Percentiles rank a stretch among this genome's conserved stretches.
Evolutionary conservation across 2,329 filamentous ascomycete genomes (phyloP).

Genomic region (Beauveria scarabaeidicola): DNA sequence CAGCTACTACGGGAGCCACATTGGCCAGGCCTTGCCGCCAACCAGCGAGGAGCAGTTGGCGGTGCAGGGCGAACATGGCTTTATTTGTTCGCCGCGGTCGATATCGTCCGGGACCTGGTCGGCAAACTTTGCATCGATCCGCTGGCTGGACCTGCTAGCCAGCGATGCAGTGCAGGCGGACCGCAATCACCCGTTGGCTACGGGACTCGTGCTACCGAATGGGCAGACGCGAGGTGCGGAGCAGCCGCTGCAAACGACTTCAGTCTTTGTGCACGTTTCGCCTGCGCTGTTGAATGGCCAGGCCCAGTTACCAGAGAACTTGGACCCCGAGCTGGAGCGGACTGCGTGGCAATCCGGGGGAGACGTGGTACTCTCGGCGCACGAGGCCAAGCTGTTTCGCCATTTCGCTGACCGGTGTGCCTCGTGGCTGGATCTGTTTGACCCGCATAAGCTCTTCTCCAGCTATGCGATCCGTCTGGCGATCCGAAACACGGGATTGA

Average conservation of each 20-base stretch:
- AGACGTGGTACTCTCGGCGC: slow-evolving; percentile 17
- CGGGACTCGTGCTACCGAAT: slow-evolving; percentile 6
- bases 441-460: slow-evolving; percentile 12
- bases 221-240: not conserved
- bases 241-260: not conserved
- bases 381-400: slow-evolving; percentile 21
- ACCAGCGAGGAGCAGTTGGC: not conserved
- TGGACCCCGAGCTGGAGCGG: slow-evolving; percentile 15
- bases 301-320: slow-evolving; percentile 1
- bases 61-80: not conserved
- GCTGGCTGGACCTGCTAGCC: slow-evolving; percentile 17
- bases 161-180: slow-evolving; percentile 19
- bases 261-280: slow-evolving; percentile 6
- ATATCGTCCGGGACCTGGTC: slow-evolving; percentile 20
- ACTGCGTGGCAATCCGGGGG: slow-evolving; percentile 20
- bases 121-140: slow-evolving; percentile 17
- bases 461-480: slow-evolving; percentile 13
- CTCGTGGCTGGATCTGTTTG: slow-evolving; percentile 13
- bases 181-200: slow-evolving; percentile 20
- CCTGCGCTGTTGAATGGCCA: slow-evolving; percentile 8
- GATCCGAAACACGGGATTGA: slow-evolving; percentile 40
- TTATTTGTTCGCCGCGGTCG: slow-evolving; percentile 2
- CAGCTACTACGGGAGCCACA: not conserved
- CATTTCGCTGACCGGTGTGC: slow-evolving; percentile 21
- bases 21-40: not conserved